These are phyloP conservation scores for Rhododendron mucronatum DNA, from an alignment of 148 eudicot species.

Conservation along the genomic window DNA sequence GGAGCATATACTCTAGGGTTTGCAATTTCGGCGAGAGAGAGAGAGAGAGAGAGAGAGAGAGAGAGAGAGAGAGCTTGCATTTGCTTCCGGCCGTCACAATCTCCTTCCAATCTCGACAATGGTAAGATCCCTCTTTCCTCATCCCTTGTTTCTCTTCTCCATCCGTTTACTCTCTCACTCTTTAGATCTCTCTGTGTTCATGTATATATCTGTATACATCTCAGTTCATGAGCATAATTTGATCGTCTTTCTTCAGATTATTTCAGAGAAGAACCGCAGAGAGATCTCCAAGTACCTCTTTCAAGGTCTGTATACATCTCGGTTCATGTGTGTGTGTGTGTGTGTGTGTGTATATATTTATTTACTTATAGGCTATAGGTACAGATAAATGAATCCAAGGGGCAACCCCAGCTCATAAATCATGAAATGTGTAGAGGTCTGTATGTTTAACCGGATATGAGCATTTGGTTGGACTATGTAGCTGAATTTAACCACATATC, in stretches of 20 bases:
- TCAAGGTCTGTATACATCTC: slow-evolving; percentile 42
- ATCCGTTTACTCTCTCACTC: background rate
- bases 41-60: too few species aligned
- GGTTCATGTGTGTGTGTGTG: background rate
- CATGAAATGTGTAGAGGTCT: background rate
- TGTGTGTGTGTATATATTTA: too few species aligned
- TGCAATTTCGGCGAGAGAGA: background rate
- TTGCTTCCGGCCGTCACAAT: slow-evolving; percentile 1
- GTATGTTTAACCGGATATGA: background rate
- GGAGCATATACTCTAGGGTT: background rate
- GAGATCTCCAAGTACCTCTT: slow-evolving; percentile 84
- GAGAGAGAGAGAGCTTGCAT: background rate
- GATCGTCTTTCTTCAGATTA: slow-evolving; percentile 38
- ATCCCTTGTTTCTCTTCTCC: background rate
- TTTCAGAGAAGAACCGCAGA: slow-evolving; percentile 77
- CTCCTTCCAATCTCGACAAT: background rate
- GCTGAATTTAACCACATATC: background rate
- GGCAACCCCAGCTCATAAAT: background rate
- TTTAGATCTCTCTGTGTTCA: background rate
- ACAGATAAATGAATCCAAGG: background rate
- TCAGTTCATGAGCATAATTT: background rate
- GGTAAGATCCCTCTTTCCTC: background rate
- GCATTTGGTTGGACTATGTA: background rate
- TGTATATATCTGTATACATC: background rate
- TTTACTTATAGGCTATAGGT: background rate